These are phyloP conservation scores for Geotrichum cucujoidarum DNA, from an alignment of 1,139 yeast species.

Conservation along the genomic window DNA sequence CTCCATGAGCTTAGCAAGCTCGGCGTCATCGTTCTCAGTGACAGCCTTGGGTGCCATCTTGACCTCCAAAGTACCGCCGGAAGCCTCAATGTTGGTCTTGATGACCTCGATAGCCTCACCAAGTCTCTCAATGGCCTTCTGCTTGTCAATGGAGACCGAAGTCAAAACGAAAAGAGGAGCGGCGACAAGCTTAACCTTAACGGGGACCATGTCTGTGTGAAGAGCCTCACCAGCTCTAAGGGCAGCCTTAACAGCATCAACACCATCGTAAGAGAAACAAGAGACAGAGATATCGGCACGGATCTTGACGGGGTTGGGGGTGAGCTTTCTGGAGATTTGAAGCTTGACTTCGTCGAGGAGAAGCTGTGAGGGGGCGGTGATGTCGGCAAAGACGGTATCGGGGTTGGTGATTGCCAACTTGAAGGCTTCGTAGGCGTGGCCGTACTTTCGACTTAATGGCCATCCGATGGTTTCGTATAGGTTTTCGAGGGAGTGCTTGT, in stretches of 20 bases:
- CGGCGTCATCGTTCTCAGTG: conserved; percentile 97
- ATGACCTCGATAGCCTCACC: conserved; percentile 76
- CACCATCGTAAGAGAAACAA: conserved; percentile 95
- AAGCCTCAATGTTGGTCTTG: conserved; percentile 58
- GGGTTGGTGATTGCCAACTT: conserved; percentile 88
- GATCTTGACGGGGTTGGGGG: conserved; percentile 96
- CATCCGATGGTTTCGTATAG: conserved; percentile 89
- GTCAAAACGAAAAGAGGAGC: conserved; percentile 95
- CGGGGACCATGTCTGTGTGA: conserved; percentile 73
- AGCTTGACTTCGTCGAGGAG: conserved; percentile 74
- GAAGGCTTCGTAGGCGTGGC: conserved; percentile 97
- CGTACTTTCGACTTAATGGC: conserved; percentile 94
- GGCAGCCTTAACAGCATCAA: conserved; percentile 91
- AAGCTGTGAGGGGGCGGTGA: conserved; percentile 66
- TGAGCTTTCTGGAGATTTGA: conserved; percentile 86
- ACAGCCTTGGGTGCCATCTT: conserved; percentile 99
- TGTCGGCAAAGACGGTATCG: conserved; percentile 79
- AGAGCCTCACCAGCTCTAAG: conserved; percentile 79
- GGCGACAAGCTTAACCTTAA: conserved; percentile 92
- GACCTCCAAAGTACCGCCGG: conserved; percentile 85
- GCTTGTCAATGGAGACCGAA: conserved; percentile 88
- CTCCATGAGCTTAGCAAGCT: conserved; percentile 88
- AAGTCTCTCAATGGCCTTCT: conserved; percentile 74
- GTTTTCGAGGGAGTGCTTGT: conserved; percentile 77
- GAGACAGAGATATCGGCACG: conserved; percentile 98